Percentiles rank a stretch among this genome's conserved stretches.
Evolutionary conservation across 2,329 filamentous ascomycete genomes (phyloP).

Genomic region (Chaetomiaceae sp.): DNA sequence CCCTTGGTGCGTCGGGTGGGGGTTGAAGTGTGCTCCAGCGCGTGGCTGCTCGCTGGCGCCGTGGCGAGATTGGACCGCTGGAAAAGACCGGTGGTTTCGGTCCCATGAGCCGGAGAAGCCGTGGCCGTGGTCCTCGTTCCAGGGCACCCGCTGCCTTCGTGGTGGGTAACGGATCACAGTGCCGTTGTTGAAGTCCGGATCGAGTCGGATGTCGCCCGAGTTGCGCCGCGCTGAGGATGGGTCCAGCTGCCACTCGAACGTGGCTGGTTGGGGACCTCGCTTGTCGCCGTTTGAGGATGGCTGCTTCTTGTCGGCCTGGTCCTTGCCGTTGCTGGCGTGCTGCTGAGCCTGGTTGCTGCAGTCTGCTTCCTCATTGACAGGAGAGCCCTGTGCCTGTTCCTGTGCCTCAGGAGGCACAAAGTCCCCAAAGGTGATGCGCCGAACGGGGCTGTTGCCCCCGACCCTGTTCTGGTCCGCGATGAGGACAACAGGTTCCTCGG

Average conservation of each 20-base stretch:
- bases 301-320: no score
- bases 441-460: neutral
- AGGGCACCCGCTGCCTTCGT: neutral
- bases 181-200: constrained; percentile 6
- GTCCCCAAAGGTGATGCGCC: constrained; percentile 3
- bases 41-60: neutral
- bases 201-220: constrained; percentile 8
- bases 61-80: neutral
- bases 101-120: neutral
- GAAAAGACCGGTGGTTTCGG: neutral
- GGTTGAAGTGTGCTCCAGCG: neutral
- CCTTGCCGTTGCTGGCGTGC: neutral
- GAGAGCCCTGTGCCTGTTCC: no score
- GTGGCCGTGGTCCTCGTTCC: neutral
- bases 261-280: no score
- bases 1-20: neutral
- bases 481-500: neutral
- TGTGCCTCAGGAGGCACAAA: neutral
- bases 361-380: no score
- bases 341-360: neutral
- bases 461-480: neutral
- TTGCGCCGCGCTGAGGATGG: constrained; percentile 1
- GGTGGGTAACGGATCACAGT: constrained; percentile 7
- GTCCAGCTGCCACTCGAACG: neutral
- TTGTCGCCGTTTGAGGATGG: no score